These are phyloP conservation scores for Globisporangium orthogonon DNA, from an alignment of 352 stramenopile genomes.

Conservation along the genomic window DNA sequence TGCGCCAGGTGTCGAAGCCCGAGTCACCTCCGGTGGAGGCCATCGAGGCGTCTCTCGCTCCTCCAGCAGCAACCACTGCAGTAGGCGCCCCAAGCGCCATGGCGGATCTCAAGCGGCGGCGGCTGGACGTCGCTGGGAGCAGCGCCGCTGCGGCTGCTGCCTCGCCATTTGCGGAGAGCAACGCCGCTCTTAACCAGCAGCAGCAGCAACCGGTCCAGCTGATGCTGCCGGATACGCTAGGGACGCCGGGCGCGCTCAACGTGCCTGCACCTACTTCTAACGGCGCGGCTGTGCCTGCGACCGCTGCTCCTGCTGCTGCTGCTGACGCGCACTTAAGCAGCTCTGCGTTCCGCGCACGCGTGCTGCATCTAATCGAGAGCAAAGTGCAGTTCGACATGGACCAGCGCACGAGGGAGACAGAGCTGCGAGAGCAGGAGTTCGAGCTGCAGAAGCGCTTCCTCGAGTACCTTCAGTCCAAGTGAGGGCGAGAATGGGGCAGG, in stretches of 20 bases:
- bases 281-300: background rate
- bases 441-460: slow-evolving; percentile 78
- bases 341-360: slow-evolving; percentile 46
- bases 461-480: slow-evolving; percentile 80
- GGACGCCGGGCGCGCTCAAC: background rate
- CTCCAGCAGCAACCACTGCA: background rate
- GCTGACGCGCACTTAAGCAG: slow-evolving; percentile 15
- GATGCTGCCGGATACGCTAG: slow-evolving; percentile 2
- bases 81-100: background rate
- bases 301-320: too few relatives aligned
- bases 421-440: slow-evolving; percentile 75
- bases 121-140: slow-evolving; percentile 15
- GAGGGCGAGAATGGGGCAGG: background rate
- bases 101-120: slow-evolving; percentile 9
- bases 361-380: slow-evolving; percentile 70
- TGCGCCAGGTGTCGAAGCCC: background rate
- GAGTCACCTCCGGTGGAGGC: background rate
- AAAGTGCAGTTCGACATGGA: slow-evolving; percentile 85
- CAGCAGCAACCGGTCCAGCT: background rate
- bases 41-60: background rate
- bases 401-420: slow-evolving; percentile 65
- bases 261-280: background rate
- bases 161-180: background rate
- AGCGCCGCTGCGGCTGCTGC: slow-evolving; percentile 3
- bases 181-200: background rate